Base-by-base conservation (phyloP, 1,284 basidiomycete genomes). In the Ustilago nuda region DNA sequence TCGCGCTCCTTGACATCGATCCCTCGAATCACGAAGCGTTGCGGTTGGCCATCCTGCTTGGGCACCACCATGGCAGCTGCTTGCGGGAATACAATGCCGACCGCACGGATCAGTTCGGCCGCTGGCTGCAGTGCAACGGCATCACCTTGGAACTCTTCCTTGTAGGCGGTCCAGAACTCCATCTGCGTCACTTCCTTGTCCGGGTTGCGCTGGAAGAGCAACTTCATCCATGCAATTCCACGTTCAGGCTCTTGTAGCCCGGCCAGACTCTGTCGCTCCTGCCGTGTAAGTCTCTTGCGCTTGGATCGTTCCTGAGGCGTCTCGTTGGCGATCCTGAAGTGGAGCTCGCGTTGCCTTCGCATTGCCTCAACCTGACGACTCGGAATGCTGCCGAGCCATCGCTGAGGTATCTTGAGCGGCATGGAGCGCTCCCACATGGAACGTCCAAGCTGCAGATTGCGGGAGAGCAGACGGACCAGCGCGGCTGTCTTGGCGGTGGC, bases 161-260 rank as follows among this genome's bases (percentile, higher is more conserved):
- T 92, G 87, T 95, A 95, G 13, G 93, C 88, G 65, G 90, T 92
- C 93, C 93, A 95, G 75, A 95, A 92, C 72, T 93, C 92, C 61
- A 94, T 93, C 86, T 95, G 94, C 0, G 93, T 94, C 53, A 95
- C 87, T 80, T 94, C 93, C 8, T 91, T 90, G 2, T 91, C 90
- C 1, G 90, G 84, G 66, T 91, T 90, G 23, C 90, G 87, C 11
- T 91, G 88, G 80, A 94, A 95, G 89, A 94, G 91, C 11, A 88
- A 85, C 80, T 89, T 91, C 92, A 95, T 94, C 82, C 82, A 83
- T 36, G 68, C 79, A 8, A 76, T 72, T 19, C 79, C 79, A 7
- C 83, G 73, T 11, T 82, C 72, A 9, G 83, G 83, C 61, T 84
- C 83, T 19, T 55, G 39, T 33, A 82, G 64, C 5, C 66, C 69